Evolutionary conservation across 2,329 filamentous ascomycete species (phyloP), one percentile per base, ranked within the genome.

Genomic region (Neofusicoccum parvum): DNA sequence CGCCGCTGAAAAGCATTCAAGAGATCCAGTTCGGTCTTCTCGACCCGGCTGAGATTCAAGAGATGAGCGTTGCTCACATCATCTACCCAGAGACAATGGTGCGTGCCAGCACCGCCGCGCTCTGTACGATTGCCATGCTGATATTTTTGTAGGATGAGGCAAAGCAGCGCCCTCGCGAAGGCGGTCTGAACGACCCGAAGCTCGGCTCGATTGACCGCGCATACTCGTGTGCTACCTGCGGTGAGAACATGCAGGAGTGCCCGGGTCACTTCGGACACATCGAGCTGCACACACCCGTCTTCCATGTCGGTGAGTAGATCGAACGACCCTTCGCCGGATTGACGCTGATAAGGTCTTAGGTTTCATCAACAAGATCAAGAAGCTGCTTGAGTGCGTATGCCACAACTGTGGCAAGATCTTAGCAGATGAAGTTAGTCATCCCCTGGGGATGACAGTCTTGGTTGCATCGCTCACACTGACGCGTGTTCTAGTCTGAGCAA

Each of bases 301-400:
- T 91, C 80, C 95, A 99, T 73, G 87, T 89, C 73, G 87, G 87
- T 89, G 79, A 69, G 81, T 64, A 39, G 54, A 37, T 9, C 20
- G 6, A 7, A 10, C n/a, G 5, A n/a, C 41, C 3, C 10, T 14
- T 17, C 3, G n/a, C 7, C 2, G 5, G 43, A 48, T 15, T 14
- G 2, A 4, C 7, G 23, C 46, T 62, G 46, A 62, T 17, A 6
- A 10, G 14, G 3, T 37, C 12, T 12, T 85, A 83, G 95, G 95
- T 74, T 99, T 97, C 81, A 91, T 99, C 82, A 96, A 92, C 80
- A 98, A 98, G 84, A 94, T 97, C 81, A 99, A 99, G 86, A 99
- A 98, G 85, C 88, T 99, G 73, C 85, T 99, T 79, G 96, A 99
- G 86, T 95, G 94, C 72, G 94, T 99, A 80, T 99, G 96, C 86